Conservation (phyloP, 1,139 yeast species). For the Sugiyamaella neomexicana region DNA sequence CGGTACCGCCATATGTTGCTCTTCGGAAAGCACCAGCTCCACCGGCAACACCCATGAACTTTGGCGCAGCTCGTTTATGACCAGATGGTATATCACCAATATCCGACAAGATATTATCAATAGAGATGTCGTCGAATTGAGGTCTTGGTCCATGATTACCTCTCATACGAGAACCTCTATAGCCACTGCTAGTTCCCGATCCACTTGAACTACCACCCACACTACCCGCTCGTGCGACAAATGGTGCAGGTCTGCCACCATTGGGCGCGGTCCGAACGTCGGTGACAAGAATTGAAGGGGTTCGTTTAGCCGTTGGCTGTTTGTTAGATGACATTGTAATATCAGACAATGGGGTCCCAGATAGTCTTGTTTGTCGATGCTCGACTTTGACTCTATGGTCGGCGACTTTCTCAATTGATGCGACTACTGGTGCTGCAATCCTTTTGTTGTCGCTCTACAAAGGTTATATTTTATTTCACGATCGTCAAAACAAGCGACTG, state of each 20-base stretch:
- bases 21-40: slow-evolving; percentile 5
- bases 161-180: slow-evolving; percentile 13
- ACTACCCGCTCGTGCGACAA: slow-evolving; percentile 44
- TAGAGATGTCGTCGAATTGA: slow-evolving; percentile 35
- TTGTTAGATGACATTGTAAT: slow-evolving; percentile 27
- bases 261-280: slow-evolving; percentile 67
- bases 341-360: not conserved
- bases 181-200: slow-evolving; percentile 19
- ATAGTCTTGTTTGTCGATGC: not conserved
- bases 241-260: slow-evolving; percentile 74
- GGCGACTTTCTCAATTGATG: not conserved
- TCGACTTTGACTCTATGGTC: not conserved
- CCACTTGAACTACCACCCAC: slow-evolving; percentile 2
- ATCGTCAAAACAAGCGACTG: slow-evolving; percentile 4
- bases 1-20: not conserved
- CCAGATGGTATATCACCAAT: slow-evolving; percentile 87
- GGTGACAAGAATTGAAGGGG: slow-evolving; percentile 91
- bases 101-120: slow-evolving; percentile 53
- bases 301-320: slow-evolving; percentile 76
- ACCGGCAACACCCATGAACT: slow-evolving; percentile 12
- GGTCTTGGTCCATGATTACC: slow-evolving; percentile 12
- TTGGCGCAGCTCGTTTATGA: slow-evolving; percentile 46
- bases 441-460: not conserved
- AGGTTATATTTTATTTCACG: slow-evolving; percentile 1
- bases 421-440: not conserved